Base-by-base conservation (phyloP, 306 rosid genomes). In the Pterocarpus santalinus region DNA sequence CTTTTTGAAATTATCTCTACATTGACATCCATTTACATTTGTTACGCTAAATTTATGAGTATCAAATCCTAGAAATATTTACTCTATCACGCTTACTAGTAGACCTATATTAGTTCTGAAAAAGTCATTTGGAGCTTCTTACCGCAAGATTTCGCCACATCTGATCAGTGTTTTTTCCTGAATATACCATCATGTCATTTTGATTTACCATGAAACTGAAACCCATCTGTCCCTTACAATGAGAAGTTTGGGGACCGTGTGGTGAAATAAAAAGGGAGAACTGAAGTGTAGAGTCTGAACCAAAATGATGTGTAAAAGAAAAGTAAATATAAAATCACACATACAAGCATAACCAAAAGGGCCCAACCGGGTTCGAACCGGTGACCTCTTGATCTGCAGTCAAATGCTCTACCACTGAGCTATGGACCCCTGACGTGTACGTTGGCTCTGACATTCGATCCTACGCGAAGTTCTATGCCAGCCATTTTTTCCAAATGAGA, bases 391-490 rank as follows among this genome's bases (percentile, higher is more conserved):
- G 79, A 80, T 80, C 83, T 80, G 83, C 84, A 81, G 84, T 81
- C 84, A 81, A 81, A 81, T 81, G 84, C 84, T 81, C 84, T 81
- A 73, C 84, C 84, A 81, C 84, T 81, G 84, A 81, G 84, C 84
- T 81, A 81, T 73, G 63, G 84, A 81, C 84, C 84, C 84, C 3
- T 5, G 6, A 8, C 0, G 8, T 43, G 47, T 43, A 1, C 5
- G 11, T 43, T 1, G 5, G 8, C 0, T 5, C 10, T 5, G 6
- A 43, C 7, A 22, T 22, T 22, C 1, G 28, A 1, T 22, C 28
- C 28, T 22, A 22, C 0, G 28, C 28, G 1, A 22, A 22, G 28
- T 22, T 22, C 1, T 22, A 22, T 22, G 28, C 28, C 28, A 22
- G 28, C 28, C 28, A 22, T 22, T 22, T 22, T 22, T 22, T 22